phyloP scores from a whole-genome alignment of 345 rosid species.

The Eucalyptus globulus region DNA sequence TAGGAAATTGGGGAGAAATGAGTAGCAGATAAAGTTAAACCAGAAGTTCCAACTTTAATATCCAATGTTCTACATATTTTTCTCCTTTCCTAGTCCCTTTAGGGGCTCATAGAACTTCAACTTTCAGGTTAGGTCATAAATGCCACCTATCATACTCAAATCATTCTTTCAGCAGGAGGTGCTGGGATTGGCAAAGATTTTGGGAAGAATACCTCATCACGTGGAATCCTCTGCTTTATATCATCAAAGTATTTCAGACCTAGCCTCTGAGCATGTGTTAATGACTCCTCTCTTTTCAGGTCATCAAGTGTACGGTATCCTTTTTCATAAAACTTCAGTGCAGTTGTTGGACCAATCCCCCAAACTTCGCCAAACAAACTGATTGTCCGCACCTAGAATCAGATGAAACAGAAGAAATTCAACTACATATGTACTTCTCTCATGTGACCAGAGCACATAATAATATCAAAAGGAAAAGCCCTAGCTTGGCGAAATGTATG shows the following conservation, averaged over 20 bases:
- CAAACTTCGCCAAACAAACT: conserved; percentile 89
- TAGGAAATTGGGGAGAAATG: conserved; percentile 3
- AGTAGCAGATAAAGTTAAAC: background rate
- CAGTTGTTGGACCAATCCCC: conserved; percentile 98
- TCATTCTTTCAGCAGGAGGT: background rate
- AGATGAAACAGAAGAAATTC: background rate
- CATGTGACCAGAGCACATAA: background rate
- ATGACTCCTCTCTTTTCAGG: conserved; percentile 62
- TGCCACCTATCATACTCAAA: background rate
- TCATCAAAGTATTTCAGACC: conserved; percentile 95
- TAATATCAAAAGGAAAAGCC: background rate
- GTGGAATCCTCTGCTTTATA: conserved; percentile 74
- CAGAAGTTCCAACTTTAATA: background rate
- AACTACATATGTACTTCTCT: background rate
- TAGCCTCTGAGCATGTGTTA: conserved; percentile 68
- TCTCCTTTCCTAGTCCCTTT: background rate
- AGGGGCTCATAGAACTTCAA: background rate
- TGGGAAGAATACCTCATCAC: conserved; percentile 51
- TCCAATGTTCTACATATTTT: background rate
- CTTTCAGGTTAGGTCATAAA: background rate
- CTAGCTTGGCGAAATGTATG: background rate
- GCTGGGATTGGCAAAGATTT: background rate
- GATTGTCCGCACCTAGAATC: conserved; percentile 63
- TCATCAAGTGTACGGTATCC: conserved; percentile 75
- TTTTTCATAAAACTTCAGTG: conserved; percentile 84